phyloP scores from a whole-genome alignment of 306 rosid genomes.

The Alnus rubra region DNA sequence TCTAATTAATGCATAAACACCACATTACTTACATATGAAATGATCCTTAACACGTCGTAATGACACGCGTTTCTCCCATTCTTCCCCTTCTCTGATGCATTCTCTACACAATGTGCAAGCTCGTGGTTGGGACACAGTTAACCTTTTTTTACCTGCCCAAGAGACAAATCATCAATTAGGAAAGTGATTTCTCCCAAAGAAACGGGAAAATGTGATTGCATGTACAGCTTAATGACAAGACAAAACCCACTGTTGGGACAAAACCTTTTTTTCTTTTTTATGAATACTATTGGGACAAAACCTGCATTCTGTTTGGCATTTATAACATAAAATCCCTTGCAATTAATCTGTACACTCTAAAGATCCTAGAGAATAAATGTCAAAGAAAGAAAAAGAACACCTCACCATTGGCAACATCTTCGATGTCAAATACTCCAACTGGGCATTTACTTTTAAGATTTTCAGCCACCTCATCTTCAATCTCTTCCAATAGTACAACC shows the following conservation, averaged over 20 bases:
- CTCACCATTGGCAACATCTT: conserved; percentile 83
- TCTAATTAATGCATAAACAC: conserved; percentile 8
- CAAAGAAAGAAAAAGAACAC: conserved; percentile 16
- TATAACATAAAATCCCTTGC: conserved; percentile 15
- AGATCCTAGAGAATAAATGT: conserved; percentile 7
- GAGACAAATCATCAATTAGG: conserved; percentile 26
- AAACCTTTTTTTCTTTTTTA: not conserved
- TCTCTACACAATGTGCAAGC: conserved; percentile 92
- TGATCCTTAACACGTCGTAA: conserved; percentile 84
- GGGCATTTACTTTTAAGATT: conserved; percentile 72
- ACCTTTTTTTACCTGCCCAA: conserved; percentile 67
- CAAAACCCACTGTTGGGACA: conserved; percentile 14
- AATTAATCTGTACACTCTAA: conserved; percentile 5
- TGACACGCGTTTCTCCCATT: conserved; percentile 80
- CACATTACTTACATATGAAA: conserved; percentile 80
- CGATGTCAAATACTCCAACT: conserved; percentile 79
- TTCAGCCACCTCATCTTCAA: conserved; percentile 66
- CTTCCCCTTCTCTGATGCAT: conserved; percentile 88
- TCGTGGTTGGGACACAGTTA: conserved; percentile 68
- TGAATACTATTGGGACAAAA: conserved; percentile 2
- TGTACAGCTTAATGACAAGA: not conserved
- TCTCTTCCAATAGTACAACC: conserved; percentile 66
- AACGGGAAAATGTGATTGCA: conserved; percentile 6
- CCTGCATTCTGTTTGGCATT: not conserved
- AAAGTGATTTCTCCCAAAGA: conserved; percentile 17